Percentiles rank a stretch among this genome's conserved stretches.
These are phyloP conservation scores for Claviceps paspali DNA, from an alignment of 2,329 filamentous ascomycete species.

Conservation along the genomic window DNA sequence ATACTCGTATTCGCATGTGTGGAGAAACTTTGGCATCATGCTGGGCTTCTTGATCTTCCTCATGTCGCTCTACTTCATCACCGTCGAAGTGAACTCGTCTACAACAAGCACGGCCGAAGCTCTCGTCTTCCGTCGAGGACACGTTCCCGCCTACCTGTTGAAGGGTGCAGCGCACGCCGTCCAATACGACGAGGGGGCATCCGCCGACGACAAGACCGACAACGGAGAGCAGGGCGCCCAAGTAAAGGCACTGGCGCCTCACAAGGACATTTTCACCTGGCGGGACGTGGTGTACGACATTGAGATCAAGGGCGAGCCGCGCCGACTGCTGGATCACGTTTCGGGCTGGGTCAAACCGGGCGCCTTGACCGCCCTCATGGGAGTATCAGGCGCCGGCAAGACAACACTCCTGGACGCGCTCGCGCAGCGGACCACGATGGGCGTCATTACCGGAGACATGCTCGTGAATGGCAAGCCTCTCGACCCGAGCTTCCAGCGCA, in stretches of 20 bases:
- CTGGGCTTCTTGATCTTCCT: constrained; percentile 50
- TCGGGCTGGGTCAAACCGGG: constrained; percentile 85
- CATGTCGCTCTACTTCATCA: constrained; percentile 45
- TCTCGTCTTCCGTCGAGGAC: constrained; percentile 48
- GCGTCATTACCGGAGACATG: constrained; percentile 51
- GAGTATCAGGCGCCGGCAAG: constrained; percentile 35
- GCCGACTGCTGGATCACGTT: constrained; percentile 64
- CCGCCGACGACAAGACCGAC: constrained; percentile 6
- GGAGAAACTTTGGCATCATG: constrained; percentile 57
- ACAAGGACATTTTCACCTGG: constrained; percentile 60
- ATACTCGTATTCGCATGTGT: constrained; percentile 42
- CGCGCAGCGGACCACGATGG: constrained; percentile 38
- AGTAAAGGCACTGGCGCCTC: constrained; percentile 21
- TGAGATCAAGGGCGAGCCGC: constrained; percentile 56
- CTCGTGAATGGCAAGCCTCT: constrained; percentile 44
- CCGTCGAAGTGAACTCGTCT: constrained; percentile 49
- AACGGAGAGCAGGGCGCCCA: constrained; percentile 7
- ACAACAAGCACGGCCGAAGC: constrained; percentile 50
- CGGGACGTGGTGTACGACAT: constrained; percentile 55
- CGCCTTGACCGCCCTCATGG: constrained; percentile 66
- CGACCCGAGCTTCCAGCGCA: constrained; percentile 44
- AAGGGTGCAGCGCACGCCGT: constrained; percentile 15
- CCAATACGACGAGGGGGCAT: constrained; percentile 18
- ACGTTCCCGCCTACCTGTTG: constrained; percentile 28
- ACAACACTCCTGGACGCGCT: constrained; percentile 28